Evolutionary conservation across 2,329 filamentous ascomycete genomes (phyloP).

Genomic region (Diaporthe sp.): DNA sequence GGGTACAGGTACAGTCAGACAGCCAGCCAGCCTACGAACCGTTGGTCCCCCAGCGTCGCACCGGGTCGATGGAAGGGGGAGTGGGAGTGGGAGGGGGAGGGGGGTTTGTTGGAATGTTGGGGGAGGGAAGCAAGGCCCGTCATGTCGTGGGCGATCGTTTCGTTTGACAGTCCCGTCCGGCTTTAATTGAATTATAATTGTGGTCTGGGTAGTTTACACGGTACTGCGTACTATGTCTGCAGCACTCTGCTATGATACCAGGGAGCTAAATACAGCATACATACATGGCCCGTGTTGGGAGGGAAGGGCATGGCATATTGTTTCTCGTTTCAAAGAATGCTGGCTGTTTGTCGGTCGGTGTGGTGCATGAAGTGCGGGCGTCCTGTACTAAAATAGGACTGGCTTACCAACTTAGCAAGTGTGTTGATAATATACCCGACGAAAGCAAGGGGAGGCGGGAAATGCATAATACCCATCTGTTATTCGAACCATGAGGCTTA

Average conservation of each 20-base stretch:
- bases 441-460: constrained; percentile 14
- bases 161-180: constrained; percentile 10
- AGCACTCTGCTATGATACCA: constrained; percentile 3
- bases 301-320: background rate
- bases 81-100: too few relatives aligned
- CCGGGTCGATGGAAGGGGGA: background rate
- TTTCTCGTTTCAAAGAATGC: constrained; percentile 1
- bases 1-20: constrained; percentile 25
- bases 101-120: background rate
- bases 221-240: background rate
- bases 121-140: background rate
- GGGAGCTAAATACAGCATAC: background rate
- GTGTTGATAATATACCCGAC: constrained; percentile 14
- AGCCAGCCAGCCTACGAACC: background rate
- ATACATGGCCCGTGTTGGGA: background rate
- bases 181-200: background rate
- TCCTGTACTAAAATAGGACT: constrained; percentile 1
- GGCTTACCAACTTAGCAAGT: constrained; percentile 9
- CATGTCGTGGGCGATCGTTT: constrained; percentile 7
- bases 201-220: background rate
- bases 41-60: constrained; percentile 12
- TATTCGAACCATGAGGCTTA: constrained; percentile 20
- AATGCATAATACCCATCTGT: constrained; percentile 18
- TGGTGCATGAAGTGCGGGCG: background rate
- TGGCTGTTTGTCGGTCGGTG: constrained; percentile 6